phyloP scores from a whole-genome alignment of 306 rosid genomes.

The Acmispon strigosus region DNA sequence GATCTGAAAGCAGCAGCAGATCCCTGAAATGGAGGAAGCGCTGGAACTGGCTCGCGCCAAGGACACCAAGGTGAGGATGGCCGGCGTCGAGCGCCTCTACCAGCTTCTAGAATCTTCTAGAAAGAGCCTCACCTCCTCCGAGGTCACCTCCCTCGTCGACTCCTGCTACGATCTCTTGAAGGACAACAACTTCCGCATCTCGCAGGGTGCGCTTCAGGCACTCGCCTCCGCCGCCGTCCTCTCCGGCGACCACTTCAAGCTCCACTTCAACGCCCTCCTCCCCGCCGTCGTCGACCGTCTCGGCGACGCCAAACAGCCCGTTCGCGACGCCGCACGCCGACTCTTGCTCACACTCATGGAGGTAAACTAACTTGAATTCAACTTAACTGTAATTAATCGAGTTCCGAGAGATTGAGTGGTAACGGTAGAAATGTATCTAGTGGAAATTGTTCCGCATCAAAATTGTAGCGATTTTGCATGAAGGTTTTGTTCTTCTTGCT shows the following conservation, averaged over 20 bases:
- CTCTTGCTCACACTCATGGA: slow-evolving; percentile 96
- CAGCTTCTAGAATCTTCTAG: slow-evolving; percentile 85
- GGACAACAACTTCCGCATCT: slow-evolving; percentile 88
- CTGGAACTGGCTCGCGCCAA: slow-evolving; percentile 94
- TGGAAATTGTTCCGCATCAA: neutral
- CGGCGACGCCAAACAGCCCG: slow-evolving; percentile 96
- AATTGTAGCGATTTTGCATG: neutral
- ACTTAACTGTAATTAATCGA: neutral
- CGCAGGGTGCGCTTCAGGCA: slow-evolving; percentile 95
- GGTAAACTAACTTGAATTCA: slow-evolving; percentile 30
- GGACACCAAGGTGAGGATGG: slow-evolving; percentile 98
- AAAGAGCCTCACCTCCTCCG: slow-evolving; percentile 69
- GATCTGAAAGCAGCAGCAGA: slow-evolving; percentile 27
- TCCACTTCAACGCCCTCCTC: slow-evolving; percentile 91
- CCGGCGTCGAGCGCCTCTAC: slow-evolving; percentile 94
- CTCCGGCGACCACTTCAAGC: slow-evolving; percentile 90
- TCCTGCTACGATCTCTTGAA: slow-evolving; percentile 92
- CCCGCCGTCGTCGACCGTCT: slow-evolving; percentile 94
- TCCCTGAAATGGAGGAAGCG: slow-evolving; percentile 82
- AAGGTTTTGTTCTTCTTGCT: neutral
- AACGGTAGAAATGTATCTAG: neutral
- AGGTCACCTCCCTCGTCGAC: slow-evolving; percentile 77
- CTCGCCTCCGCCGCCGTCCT: slow-evolving; percentile 96
- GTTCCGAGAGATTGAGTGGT: neutral
- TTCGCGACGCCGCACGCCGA: slow-evolving; percentile 90